These are phyloP conservation scores for Rostrohypoxylon terebratum DNA, from an alignment of 495 filamentous ascomycete species.

Conservation along the genomic window DNA sequence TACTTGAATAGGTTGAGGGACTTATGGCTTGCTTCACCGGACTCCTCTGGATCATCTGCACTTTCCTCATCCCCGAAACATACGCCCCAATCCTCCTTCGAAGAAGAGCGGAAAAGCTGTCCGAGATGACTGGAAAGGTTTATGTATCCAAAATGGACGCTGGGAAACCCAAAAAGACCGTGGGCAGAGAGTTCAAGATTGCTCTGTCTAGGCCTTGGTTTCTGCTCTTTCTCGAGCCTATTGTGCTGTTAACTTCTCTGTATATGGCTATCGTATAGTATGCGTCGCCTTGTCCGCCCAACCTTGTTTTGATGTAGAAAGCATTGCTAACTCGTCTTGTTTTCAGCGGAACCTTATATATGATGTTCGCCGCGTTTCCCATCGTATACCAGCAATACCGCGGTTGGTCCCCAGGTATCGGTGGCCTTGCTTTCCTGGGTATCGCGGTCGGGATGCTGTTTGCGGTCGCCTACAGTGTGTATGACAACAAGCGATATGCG, in stretches of 20 bases:
- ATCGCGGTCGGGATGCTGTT: constrained; percentile 80
- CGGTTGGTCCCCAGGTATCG: constrained; percentile 76
- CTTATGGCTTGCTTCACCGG: constrained; percentile 76
- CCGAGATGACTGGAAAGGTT: constrained; percentile 74
- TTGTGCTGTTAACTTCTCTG: constrained; percentile 80
- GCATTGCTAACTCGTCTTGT: constrained; percentile 14
- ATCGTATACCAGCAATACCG: constrained; percentile 80
- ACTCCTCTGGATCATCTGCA: constrained; percentile 69
- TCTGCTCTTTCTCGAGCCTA: constrained; percentile 83
- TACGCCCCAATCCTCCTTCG: constrained; percentile 79
- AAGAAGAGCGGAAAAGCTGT: constrained; percentile 73
- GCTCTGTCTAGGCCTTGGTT: constrained; percentile 76
- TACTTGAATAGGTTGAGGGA: constrained; percentile 60
- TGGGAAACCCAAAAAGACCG: constrained; percentile 65
- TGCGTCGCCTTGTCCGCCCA: constrained; percentile 56
- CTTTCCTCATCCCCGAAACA: constrained; percentile 84
- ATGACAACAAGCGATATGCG: constrained; percentile 72
- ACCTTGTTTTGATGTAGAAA: not conserved
- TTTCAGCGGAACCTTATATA: constrained; percentile 77
- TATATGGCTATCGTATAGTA: constrained; percentile 79
- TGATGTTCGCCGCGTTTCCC: constrained; percentile 91
- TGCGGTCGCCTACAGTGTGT: constrained; percentile 73
- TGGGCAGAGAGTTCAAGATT: constrained; percentile 59
- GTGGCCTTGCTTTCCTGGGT: constrained; percentile 83
- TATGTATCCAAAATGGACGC: constrained; percentile 66